Evolutionary conservation across 1,284 basidiomycete species (phyloP), one percentile per base, ranked within the genome.

Genomic region (Omphalotus olearius): DNA sequence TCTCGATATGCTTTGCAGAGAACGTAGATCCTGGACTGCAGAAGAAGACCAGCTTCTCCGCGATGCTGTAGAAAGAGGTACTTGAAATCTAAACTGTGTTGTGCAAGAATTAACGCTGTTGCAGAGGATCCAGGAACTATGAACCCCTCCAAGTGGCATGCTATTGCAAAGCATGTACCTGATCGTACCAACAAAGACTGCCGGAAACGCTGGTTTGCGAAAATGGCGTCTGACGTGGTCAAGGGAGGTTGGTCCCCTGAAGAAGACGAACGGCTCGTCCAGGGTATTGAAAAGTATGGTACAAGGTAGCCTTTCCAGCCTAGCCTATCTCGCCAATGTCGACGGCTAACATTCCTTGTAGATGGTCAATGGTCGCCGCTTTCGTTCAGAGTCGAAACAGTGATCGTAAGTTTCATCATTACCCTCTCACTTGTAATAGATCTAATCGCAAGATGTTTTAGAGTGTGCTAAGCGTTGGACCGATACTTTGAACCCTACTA

Each of bases 401-500:
- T 59, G 77, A 79, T 59, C 78, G 78, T 80, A 66, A 56, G 78
- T 69, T 13, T 25, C 20, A 38, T 50, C 44, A 26, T 17, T 37
- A 50, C 36, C 3, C 17, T 54, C 28, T 47, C 30, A 26, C 23
- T 30, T 26, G 18, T 41, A 18, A 36, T 45, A 42, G 11, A 35
- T 50, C 52, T 50, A 48, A 47, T 52, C 37, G 50, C 60, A 43
- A 55, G 3, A 5, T 57, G 56, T 25, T 52, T 53, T 45, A 80
- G 78, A 80, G 66, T 80, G 78, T 57, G 77, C 78, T 40, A 80
- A 79, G 59, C 75, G 78, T 13, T 80, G 78, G 78, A 77, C 74
- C 13, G 78, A 80, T 61, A 79, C 78, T 10, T 61, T 80, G 33
- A 79, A 79, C 59, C 78, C 78, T 50, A 72, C 73, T 20, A 80